phyloP scores from a whole-genome alignment of 352 stramenopile genomes.

The Pythium chondricola region DNA sequence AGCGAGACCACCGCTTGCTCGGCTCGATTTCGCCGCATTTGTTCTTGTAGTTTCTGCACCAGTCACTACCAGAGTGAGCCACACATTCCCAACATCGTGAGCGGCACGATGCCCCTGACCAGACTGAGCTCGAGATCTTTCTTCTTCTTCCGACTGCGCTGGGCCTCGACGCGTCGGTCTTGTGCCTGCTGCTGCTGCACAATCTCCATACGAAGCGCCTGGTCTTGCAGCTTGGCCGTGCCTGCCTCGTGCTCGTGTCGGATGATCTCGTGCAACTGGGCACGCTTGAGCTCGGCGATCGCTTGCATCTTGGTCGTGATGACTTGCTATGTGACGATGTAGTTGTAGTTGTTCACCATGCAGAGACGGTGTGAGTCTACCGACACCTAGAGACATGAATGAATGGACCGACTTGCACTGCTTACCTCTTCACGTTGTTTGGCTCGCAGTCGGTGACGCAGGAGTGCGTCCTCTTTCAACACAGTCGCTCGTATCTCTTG shows the following conservation, averaged over 20 bases:
- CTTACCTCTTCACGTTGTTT: constrained; percentile 12
- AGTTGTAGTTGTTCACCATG: neutral
- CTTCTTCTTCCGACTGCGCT: constrained; percentile 13
- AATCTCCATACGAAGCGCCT: constrained; percentile 5
- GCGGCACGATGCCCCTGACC: constrained; percentile 11
- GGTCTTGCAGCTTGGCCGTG: constrained; percentile 1
- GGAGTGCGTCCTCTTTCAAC: constrained; percentile 9
- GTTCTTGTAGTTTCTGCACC: constrained; percentile 20
- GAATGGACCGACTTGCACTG: neutral
- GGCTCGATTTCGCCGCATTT: constrained; percentile 14
- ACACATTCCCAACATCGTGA: no score
- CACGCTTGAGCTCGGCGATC: constrained; percentile 7
- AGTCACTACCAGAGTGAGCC: no score
- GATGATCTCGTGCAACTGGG: constrained; percentile 16
- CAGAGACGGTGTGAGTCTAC: neutral
- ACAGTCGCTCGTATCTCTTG: constrained; percentile 7
- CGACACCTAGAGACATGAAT: neutral
- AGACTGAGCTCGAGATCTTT: constrained; percentile 5
- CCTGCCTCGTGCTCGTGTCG: neutral
- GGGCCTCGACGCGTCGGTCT: constrained; percentile 4
- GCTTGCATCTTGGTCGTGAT: constrained; percentile 5
- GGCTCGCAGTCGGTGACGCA: constrained; percentile 13
- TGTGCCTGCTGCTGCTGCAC: constrained; percentile 9
- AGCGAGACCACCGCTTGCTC: constrained; percentile 10
- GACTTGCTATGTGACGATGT: constrained; percentile 4